Base-by-base conservation (phyloP, 371 early-diverging fungal genomes). In the Quaeritorhiza haematococci region DNA sequence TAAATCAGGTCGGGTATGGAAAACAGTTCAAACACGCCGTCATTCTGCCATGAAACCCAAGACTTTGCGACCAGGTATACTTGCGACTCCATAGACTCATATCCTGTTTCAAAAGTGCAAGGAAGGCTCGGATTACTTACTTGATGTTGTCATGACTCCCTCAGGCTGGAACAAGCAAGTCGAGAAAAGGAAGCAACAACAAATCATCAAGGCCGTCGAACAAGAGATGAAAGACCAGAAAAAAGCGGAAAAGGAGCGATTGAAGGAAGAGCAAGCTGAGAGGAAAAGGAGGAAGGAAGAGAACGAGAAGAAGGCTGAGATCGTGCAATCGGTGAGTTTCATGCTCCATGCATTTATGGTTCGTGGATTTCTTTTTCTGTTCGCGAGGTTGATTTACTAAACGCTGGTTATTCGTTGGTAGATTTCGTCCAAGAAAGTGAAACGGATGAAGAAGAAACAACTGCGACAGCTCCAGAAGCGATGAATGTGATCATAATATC, bases 361-460 rank as follows among this genome's bases (percentile, higher is more conserved):
- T 17, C 8, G 19, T 23, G 13, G 8, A 41, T 3, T 23, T 46
- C 1, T 27, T 0, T 52, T 6, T 38, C 15, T 33, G 34, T 10
- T 13, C 44, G 26, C 7, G 21, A 3, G 15, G 46, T 23, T 17
- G 2, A 17, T 17, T 32, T 28, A 28, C 33, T 30, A 2, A 10
- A 24, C 29, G 0, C 17, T 10, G 8, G 24, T 19, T n/a, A 48
- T 21, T 19, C 29, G 34, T 24, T 56, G 24, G 13, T 43, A 71
- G 68, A 60, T 71, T 33, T 74, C 74, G 1, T 67, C 67, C 0
- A 70, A 67, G 3, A 74, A 74, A 46, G 61, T 71, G 48, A 71
- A 68, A 54, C 61, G 75, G 6, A 71, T 74, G 72, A 74, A 71
- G 59, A 74, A 71, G 65, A 71, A 71, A 55, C 72, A 71, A 58